Evolutionary conservation across 192 early-diverging fungal species (phyloP).

Genomic region (Backusella tuberculispora): DNA sequence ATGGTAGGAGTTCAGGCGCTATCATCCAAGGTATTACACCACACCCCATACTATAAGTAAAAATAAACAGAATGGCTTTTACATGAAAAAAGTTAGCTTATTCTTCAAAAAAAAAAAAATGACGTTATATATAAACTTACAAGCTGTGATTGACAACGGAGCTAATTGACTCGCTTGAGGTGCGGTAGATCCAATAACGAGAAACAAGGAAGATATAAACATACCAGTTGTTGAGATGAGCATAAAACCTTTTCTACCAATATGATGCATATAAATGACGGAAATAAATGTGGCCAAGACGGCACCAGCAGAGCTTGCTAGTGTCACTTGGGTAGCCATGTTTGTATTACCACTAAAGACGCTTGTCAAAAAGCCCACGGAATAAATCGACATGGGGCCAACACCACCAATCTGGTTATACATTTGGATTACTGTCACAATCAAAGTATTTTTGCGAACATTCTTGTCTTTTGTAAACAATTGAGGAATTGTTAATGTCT

Average conservation of each 20-base stretch:
- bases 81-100: slow-evolving; percentile 54
- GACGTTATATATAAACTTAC: too few species aligned
- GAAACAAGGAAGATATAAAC: slow-evolving; percentile 59
- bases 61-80: slow-evolving; percentile 68
- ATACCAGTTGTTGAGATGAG: slow-evolving; percentile 65
- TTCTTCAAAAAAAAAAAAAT: slow-evolving; percentile 30
- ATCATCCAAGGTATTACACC: slow-evolving; percentile 86
- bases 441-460: slow-evolving; percentile 57
- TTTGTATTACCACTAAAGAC: slow-evolving; percentile 49
- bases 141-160: slow-evolving; percentile 54
- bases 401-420: slow-evolving; percentile 86
- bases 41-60: slow-evolving; percentile 74
- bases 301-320: slow-evolving; percentile 61
- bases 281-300: slow-evolving; percentile 62
- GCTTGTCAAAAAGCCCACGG: slow-evolving; percentile 75
- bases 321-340: slow-evolving; percentile 58
- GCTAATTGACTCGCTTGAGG: slow-evolving; percentile 46
- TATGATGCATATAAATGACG: slow-evolving; percentile 59
- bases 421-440: slow-evolving; percentile 70
- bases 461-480: slow-evolving; percentile 20
- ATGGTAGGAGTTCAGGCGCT: slow-evolving; percentile 77
- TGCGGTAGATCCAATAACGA: slow-evolving; percentile 58
- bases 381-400: slow-evolving; percentile 83
- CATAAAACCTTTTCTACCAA: slow-evolving; percentile 71
- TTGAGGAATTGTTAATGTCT: not conserved